A percentile compares a stretch with the other conserved stretches of the same genome.
phyloP scores from a whole-genome alignment of 2,329 filamentous ascomycete genomes.

The Neofusicoccum kwambonambiense region DNA sequence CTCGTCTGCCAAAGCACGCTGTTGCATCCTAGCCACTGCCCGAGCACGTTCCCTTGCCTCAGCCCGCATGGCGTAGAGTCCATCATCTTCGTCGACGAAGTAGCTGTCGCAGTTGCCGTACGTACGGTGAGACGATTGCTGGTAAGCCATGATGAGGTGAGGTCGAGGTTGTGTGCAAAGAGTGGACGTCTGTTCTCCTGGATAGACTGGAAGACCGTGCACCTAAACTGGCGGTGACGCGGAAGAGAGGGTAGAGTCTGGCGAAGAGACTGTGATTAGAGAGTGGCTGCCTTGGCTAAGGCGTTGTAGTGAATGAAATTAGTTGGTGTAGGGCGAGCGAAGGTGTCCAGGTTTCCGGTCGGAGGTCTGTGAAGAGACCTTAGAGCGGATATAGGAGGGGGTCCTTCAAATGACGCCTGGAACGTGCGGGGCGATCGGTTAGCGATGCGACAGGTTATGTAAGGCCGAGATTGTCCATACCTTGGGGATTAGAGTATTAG shows the following conservation, averaged over 20 bases:
- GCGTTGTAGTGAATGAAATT: slow-evolving; percentile 56
- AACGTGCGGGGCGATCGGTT: slow-evolving; percentile 17
- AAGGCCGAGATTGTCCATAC: slow-evolving; percentile 38
- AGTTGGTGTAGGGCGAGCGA: slow-evolving; percentile 46
- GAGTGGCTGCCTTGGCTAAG: slow-evolving; percentile 51
- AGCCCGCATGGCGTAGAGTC: slow-evolving; percentile 56
- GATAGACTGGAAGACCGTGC: slow-evolving; percentile 21
- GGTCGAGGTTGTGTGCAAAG: slow-evolving; percentile 37
- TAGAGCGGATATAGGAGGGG: slow-evolving; percentile 29
- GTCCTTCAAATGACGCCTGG: slow-evolving; percentile 18
- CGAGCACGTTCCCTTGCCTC: slow-evolving; percentile 74
- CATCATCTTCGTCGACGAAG: slow-evolving; percentile 64
- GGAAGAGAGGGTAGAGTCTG: slow-evolving; percentile 45
- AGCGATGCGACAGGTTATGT: slow-evolving; percentile 21
- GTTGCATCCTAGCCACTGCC: slow-evolving; percentile 75
- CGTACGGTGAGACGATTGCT: slow-evolving; percentile 46
- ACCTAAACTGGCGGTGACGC: slow-evolving; percentile 10
- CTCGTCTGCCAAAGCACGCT: slow-evolving; percentile 85
- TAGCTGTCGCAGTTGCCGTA: slow-evolving; percentile 67
- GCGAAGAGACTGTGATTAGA: slow-evolving; percentile 42
- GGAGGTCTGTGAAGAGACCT: slow-evolving; percentile 30
- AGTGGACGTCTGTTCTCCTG: slow-evolving; percentile 50
- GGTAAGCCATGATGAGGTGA: slow-evolving; percentile 54
- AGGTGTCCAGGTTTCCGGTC: slow-evolving; percentile 19
- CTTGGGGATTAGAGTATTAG: slow-evolving; percentile 51